These are phyloP conservation scores for Pestalotiopsis sp. DNA, from an alignment of 2,329 filamentous ascomycete genomes.

Conservation along the genomic window DNA sequence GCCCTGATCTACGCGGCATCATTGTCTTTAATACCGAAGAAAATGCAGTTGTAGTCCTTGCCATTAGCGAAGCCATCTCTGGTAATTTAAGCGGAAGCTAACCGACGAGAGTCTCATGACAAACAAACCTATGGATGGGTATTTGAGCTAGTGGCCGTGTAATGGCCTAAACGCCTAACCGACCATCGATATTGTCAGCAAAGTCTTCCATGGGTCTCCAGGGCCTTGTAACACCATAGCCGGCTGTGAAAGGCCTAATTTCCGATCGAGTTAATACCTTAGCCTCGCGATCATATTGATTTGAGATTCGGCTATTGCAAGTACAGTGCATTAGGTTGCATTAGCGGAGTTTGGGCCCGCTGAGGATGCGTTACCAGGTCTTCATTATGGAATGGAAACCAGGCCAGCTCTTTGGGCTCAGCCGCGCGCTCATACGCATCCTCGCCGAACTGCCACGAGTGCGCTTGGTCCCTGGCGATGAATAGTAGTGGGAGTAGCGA, in stretches of 20 bases:
- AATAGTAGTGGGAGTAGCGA: neutral
- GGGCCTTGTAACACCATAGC: neutral
- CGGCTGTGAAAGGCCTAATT: neutral
- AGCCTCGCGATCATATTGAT: neutral
- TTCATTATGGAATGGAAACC: too few species aligned
- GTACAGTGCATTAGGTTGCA: neutral
- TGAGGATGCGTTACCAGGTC: neutral
- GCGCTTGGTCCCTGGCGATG: neutral
- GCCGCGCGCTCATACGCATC: neutral
- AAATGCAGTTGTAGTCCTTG: neutral
- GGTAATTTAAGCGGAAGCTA: neutral
- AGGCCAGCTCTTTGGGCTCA: neutral
- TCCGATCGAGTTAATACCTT: neutral
- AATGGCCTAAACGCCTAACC: neutral
- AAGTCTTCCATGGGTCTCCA: neutral
- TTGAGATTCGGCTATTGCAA: neutral
- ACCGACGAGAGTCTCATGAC: neutral
- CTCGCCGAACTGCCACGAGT: neutral
- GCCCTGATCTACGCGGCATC: too few species aligned
- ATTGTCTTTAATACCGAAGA: too few species aligned
- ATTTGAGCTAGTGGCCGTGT: neutral
- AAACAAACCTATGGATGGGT: neutral
- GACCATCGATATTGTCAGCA: neutral
- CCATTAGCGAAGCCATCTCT: neutral
- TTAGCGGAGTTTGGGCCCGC: neutral